A percentile compares a stretch with the other conserved stretches of the same genome.
Conservation (phyloP, 202 grass and related monocot species). For the Panicum hallii region DNA sequence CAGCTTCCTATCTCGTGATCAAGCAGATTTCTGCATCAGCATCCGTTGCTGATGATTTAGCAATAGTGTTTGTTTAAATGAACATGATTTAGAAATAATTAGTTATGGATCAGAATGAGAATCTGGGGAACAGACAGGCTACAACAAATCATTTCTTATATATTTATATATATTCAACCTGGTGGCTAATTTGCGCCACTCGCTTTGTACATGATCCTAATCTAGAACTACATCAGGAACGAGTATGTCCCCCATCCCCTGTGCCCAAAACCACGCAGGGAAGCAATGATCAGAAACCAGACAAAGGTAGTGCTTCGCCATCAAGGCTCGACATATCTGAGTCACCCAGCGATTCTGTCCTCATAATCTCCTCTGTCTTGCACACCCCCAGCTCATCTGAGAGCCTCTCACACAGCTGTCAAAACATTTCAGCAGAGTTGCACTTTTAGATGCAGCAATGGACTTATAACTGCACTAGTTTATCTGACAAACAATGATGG, state of each 20-base stretch:
- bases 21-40: not conserved
- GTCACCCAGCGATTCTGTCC: conserved; percentile 30
- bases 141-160: conserved; percentile 16
- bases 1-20: not conserved
- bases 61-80: not conserved
- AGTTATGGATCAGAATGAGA: not conserved
- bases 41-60: not conserved
- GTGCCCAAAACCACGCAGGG: conserved; percentile 16
- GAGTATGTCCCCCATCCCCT: conserved; percentile 23
- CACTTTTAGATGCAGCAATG: conserved; percentile 1
- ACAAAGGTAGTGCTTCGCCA: conserved; percentile 28
- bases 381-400: conserved; percentile 63
- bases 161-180: conserved; percentile 36
- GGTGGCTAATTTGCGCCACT: conserved; percentile 48
- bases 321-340: conserved; percentile 47
- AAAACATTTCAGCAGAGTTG: conserved; percentile 29
- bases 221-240: conserved; percentile 37
- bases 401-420: conserved; percentile 73
- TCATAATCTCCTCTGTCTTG: conserved; percentile 56
- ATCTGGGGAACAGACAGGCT: not conserved
- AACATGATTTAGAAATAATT: not conserved
- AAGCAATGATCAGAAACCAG: conserved; percentile 42
- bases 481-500: not conserved
- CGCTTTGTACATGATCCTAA: conserved; percentile 52
- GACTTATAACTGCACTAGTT: not conserved